A percentile compares a stretch with the other conserved stretches of the same genome.
Conservation (phyloP, 805 yeast genomes). For the Ogataea chonburiensis region DNA sequence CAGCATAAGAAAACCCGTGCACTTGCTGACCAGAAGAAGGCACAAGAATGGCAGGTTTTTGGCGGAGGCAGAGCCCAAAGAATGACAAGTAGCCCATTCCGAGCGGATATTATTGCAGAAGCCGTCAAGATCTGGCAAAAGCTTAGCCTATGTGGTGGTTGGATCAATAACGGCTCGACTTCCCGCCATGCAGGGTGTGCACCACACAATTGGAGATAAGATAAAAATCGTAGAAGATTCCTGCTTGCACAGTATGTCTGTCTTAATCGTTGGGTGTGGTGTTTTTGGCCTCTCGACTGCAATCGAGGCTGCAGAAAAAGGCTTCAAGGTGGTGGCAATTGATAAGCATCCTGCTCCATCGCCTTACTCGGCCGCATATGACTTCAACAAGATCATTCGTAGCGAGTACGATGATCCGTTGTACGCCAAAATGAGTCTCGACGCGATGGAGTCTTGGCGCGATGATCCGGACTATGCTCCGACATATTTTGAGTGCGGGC, state of each 20-base stretch:
- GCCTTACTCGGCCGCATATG: slow-evolving; percentile 47
- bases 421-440: slow-evolving; percentile 44
- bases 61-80: no score
- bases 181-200: slow-evolving; percentile 8
- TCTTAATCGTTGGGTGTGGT: slow-evolving; percentile 39
- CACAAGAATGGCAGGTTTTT: not conserved
- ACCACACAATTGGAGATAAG: slow-evolving; percentile 1
- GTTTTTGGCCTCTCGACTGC: slow-evolving; percentile 49
- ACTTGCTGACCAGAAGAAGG: not conserved
- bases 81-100: no score
- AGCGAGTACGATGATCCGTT: slow-evolving; percentile 43
- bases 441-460: slow-evolving; percentile 43
- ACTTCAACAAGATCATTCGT: slow-evolving; percentile 48
- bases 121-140: no score
- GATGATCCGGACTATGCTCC: slow-evolving; percentile 34
- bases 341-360: slow-evolving; percentile 45
- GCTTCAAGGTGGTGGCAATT: slow-evolving; percentile 36
- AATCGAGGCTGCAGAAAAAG: slow-evolving; percentile 35
- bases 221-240: slow-evolving; percentile 1
- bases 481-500: slow-evolving; percentile 41
- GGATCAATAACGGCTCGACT: not conserved
- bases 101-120: no score
- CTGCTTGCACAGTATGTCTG: slow-evolving; percentile 7
- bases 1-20: slow-evolving; percentile 1
- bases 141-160: no score